Evolutionary conservation across 2,329 filamentous ascomycete species (phyloP), one percentile per base, ranked within the genome.

Genomic region (Colletotrichum chlorophyti): DNA sequence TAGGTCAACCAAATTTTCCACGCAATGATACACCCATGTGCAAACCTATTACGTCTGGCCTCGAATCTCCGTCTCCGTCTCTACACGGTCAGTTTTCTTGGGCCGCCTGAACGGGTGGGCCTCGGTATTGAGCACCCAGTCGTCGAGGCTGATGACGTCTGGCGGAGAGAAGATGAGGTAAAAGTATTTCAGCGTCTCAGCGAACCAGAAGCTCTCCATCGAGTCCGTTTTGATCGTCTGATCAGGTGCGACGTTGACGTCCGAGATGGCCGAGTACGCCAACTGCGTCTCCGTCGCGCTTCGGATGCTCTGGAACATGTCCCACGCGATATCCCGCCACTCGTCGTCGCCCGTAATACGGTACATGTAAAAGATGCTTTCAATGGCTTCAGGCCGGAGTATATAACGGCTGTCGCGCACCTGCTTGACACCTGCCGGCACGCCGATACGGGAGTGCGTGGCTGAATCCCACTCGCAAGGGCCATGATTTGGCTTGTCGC

Each of bases 121-220:
- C 67, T 85, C 82, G 5, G 82, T 84, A 68, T 84, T 84, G 42
- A 88, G 73, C 50, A 91, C 87, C 76, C 83, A 91, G 7, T 91
- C 83, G 69, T 93, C 89, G 66, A 93, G 72, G 71, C 82, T 89
- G 26, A 91, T 76, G 19, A 86, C 68, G 11, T 81, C 76, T 3
- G 86, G 82, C 51, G 89, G 83, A 42, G 83, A 85, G 64, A 91
- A 93, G 15, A 91, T 82, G 54, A 92, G 73, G 65, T 89, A 93
- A 60, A 91, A 91, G 66, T 92, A 92, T 73, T 92, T 93, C 64
- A 91, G 72, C 35, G 89, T 93, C 77, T 93, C 89, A 3, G 86
- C 86, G 65, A 90, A 77, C 87, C 90, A 93, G 68, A 91, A 91
- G 51, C 79, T 82, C 77, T 63, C 61, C 49, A 62, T 63, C 19